Conservation (phyloP, 23 red algal species). For the Gracilaria domingensis region DNA sequence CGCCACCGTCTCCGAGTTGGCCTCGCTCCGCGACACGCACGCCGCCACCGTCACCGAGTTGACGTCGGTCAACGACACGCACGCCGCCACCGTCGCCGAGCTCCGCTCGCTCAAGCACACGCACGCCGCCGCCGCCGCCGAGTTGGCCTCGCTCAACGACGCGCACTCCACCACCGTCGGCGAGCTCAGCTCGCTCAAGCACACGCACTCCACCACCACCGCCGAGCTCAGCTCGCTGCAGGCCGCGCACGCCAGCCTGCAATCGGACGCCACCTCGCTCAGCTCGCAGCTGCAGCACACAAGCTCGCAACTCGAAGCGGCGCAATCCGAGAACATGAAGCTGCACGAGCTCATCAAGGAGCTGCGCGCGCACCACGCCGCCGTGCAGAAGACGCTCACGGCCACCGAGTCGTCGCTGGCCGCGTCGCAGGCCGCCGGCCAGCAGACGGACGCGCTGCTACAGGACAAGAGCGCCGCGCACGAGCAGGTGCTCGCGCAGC, state of each 20-base stretch:
- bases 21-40: too few relatives aligned
- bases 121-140: too few relatives aligned
- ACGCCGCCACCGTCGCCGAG: background rate
- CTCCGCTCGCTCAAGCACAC: background rate
- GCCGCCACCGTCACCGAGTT: too few relatives aligned
- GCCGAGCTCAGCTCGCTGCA: background rate
- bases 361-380: conserved; percentile 1
- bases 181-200: too few relatives aligned
- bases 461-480: background rate
- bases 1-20: too few relatives aligned
- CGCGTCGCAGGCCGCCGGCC: too few relatives aligned
- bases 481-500: background rate
- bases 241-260: background rate
- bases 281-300: background rate
- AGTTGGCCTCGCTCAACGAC: too few relatives aligned
- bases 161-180: too few relatives aligned
- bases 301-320: background rate
- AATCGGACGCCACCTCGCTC: background rate
- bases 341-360: background rate
- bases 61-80: background rate
- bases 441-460: background rate
- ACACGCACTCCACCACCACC: too few relatives aligned
- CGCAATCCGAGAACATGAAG: background rate
- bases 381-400: background rate
- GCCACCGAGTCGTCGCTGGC: background rate